Evolutionary conservation across 2,329 filamentous ascomycete genomes (phyloP).

Genomic region (Penicillium concentricum): DNA sequence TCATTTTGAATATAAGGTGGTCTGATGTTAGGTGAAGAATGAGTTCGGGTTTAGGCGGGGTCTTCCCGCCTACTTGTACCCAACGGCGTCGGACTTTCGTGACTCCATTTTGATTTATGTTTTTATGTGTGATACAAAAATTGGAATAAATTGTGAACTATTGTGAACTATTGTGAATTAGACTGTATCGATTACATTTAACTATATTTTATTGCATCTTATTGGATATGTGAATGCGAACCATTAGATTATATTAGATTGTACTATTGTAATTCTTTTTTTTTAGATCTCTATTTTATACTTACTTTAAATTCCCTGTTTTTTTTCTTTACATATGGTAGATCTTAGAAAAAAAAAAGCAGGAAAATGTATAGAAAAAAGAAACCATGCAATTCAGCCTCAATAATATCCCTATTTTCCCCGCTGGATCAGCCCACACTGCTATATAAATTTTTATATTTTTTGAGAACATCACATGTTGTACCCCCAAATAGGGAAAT

Average conservation of each 20-base stretch:
- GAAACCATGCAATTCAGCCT: neutral
- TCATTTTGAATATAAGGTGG: neutral
- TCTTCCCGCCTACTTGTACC: slow-evolving; percentile 9
- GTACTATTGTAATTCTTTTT: too few species aligned
- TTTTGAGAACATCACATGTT: neutral
- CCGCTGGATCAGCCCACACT: slow-evolving; percentile 7
- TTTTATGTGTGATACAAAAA: neutral
- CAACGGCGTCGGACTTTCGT: neutral
- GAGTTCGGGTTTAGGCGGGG: slow-evolving; percentile 9
- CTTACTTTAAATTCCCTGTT: too few species aligned
- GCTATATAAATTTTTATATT: neutral
- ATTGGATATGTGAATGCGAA: neutral
- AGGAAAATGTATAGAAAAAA: neutral
- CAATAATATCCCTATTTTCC: neutral
- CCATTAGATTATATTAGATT: too few species aligned
- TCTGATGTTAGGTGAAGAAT: slow-evolving; percentile 2
- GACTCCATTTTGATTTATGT: neutral
- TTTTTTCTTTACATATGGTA: too few species aligned
- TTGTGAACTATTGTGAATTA: neutral
- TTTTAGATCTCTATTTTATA: neutral
- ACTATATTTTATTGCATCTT: too few species aligned
- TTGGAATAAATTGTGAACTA: neutral
- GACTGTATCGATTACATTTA: neutral
- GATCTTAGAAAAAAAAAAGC: too few species aligned
- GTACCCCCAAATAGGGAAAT: neutral